A percentile compares a stretch with the other conserved stretches of the same genome.
Conservation (phyloP, 2,329 filamentous ascomycete species). For the Diaporthe australafricana region DNA sequence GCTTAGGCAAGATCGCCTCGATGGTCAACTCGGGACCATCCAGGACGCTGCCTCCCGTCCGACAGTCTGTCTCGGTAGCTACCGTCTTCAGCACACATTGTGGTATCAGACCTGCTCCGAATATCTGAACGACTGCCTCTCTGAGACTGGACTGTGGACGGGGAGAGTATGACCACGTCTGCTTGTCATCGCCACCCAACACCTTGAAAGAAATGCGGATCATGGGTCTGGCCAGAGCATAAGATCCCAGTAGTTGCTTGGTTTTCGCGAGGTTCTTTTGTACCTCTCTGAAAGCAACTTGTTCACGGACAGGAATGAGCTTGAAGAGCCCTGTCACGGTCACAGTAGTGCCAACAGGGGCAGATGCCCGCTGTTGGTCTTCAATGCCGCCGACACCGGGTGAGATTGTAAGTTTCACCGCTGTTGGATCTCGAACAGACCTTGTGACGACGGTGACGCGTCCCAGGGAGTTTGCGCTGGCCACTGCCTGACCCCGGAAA, state of each 20-base stretch:
- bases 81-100: conserved; percentile 61
- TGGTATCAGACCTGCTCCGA: conserved; percentile 66
- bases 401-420: conserved; percentile 59
- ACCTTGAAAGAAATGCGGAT: conserved; percentile 72
- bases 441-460: conserved; percentile 73
- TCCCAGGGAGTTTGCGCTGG: conserved; percentile 71
- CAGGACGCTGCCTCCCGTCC: background rate
- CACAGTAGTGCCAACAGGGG: conserved; percentile 77
- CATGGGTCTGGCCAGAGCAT: conserved; percentile 74
- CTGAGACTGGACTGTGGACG: conserved; percentile 59
- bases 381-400: conserved; percentile 54
- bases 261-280: conserved; percentile 67
- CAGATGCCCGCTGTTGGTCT: conserved; percentile 54
- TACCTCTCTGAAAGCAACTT: conserved; percentile 67
- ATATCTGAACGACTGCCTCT: conserved; percentile 71
- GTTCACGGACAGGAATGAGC: conserved; percentile 71
- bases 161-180: conserved; percentile 73
- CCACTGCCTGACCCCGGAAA: conserved; percentile 81
- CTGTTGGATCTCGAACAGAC: conserved; percentile 70
- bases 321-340: conserved; percentile 69
- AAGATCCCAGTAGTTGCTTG: conserved; percentile 70
- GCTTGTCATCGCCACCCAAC: conserved; percentile 59
- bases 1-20: conserved; percentile 68
- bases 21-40: conserved; percentile 55
- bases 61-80: background rate